Conservation (phyloP, 2,329 filamentous ascomycete species). For the Verticillium nubilum region DNA sequence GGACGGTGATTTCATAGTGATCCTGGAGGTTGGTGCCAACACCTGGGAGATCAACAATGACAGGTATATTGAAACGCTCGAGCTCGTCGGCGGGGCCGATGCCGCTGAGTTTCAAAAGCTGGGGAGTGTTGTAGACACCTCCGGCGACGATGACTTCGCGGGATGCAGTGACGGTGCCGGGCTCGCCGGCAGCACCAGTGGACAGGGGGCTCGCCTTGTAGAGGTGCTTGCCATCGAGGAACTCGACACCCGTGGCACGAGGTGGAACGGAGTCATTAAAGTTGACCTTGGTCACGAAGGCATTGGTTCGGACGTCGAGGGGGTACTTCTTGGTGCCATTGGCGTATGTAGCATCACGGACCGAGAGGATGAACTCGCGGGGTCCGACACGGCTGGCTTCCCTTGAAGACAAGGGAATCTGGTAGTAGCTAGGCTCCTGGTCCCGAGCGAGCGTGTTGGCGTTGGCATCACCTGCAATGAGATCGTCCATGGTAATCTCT, state of each 20-base stretch:
- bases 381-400: conserved; percentile 46
- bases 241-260: conserved; percentile 42
- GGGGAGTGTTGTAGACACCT: conserved; percentile 48
- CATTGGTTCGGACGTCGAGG: conserved; percentile 47
- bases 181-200: conserved; percentile 3
- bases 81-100: conserved; percentile 36
- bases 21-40: conserved; percentile 58
- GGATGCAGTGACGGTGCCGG: conserved; percentile 21
- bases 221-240: conserved; percentile 37
- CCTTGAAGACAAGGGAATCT: conserved; percentile 52
- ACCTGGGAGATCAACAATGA: conserved; percentile 48
- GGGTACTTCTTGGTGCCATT: conserved; percentile 49
- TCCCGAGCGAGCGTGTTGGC: conserved; percentile 38
- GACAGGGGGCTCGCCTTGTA: conserved; percentile 39
- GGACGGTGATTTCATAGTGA: conserved; percentile 42
- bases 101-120: conserved; percentile 47
- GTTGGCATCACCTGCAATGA: conserved; percentile 46
- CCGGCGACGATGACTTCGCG: conserved; percentile 45
- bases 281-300: conserved; percentile 36
- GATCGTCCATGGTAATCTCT: conserved; percentile 23
- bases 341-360: conserved; percentile 39
- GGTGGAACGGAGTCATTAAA: conserved; percentile 34
- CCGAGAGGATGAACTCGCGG: conserved; percentile 48
- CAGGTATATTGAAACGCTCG: conserved; percentile 28
- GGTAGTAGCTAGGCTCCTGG: conserved; percentile 41